phyloP scores from a whole-genome alignment of 805 yeast genomes.

The Grigorovia yakushimaensis region DNA sequence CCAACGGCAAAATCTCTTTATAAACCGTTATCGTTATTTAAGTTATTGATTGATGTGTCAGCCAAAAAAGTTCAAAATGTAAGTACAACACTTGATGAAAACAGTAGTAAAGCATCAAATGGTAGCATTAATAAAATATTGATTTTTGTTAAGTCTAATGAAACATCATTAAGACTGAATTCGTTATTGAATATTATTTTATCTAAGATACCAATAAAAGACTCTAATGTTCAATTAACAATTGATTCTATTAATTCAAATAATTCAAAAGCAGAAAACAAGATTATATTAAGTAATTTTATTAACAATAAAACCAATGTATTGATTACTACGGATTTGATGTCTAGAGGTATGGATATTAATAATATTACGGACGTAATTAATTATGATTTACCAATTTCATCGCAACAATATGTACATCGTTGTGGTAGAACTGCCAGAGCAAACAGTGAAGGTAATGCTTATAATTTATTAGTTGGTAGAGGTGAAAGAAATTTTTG shows the following conservation, averaged over 20 bases:
- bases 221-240: conserved; percentile 2
- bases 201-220: not conserved
- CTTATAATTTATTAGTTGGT: conserved; percentile 65
- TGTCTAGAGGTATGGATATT: conserved; percentile 93
- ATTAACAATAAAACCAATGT: conserved; percentile 30
- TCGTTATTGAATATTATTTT: conserved; percentile 32
- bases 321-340: conserved; percentile 75
- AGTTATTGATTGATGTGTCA: conserved; percentile 36
- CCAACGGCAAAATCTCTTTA: conserved; percentile 34
- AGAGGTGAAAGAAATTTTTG: conserved; percentile 64
- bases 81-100: not conserved
- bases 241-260: conserved; percentile 49
- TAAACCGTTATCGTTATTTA: conserved; percentile 69
- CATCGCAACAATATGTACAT: conserved; percentile 88
- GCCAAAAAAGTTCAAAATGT: not conserved
- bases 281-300: conserved; percentile 51
- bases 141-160: conserved; percentile 43
- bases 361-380: conserved; percentile 60
- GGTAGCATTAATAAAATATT: conserved; percentile 11
- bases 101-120: not conserved
- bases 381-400: conserved; percentile 84
- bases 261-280: conserved; percentile 44
- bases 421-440: conserved; percentile 97
- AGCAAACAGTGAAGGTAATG: conserved; percentile 71
- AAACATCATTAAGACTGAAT: conserved; percentile 72